phyloP scores from a whole-genome alignment of 1,139 yeast genomes.

The Kodamaea alishanica region DNA sequence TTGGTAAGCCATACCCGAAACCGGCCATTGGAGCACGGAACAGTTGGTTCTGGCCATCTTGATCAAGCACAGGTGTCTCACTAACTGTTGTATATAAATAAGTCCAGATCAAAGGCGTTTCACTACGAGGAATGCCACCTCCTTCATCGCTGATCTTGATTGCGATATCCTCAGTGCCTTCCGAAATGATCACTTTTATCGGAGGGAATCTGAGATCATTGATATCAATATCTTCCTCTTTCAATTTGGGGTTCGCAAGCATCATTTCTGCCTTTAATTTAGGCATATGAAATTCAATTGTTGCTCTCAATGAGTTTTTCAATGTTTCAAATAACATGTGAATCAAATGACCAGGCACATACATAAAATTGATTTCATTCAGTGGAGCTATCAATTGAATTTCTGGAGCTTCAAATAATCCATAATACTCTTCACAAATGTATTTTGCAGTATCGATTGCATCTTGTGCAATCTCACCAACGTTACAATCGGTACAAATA shows the following conservation, averaged over 20 bases:
- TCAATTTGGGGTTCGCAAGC: conserved; percentile 41
- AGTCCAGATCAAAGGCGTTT: conserved; percentile 85
- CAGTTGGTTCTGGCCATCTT: conserved; percentile 51
- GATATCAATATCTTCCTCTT: conserved; percentile 44
- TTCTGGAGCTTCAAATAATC: conserved; percentile 76
- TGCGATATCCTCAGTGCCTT: conserved; percentile 91
- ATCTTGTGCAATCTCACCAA: conserved; percentile 74
- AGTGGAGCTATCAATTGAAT: conserved; percentile 72
- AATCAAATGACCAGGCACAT: conserved; percentile 85
- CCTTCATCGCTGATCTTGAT: conserved; percentile 91
- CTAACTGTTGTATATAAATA: conserved; percentile 86
- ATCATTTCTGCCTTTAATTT: conserved; percentile 36
- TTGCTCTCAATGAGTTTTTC: conserved; percentile 80
- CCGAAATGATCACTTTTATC: conserved; percentile 83
- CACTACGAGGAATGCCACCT: conserved; percentile 87
- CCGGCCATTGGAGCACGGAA: conserved; percentile 94
- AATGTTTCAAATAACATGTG: conserved; percentile 86
- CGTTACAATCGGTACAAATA: conserved; percentile 76
- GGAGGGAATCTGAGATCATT: conserved; percentile 77
- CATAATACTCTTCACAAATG: conserved; percentile 85
- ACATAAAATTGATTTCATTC: conserved; percentile 69
- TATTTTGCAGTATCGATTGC: conserved; percentile 85
- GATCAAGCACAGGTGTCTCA: conserved; percentile 65
- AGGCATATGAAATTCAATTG: conserved; percentile 69
- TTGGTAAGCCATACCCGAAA: conserved; percentile 87